Base-by-base conservation (phyloP, 2,329 filamentous ascomycete species). In the Dactylonectria macrodidyma region DNA sequence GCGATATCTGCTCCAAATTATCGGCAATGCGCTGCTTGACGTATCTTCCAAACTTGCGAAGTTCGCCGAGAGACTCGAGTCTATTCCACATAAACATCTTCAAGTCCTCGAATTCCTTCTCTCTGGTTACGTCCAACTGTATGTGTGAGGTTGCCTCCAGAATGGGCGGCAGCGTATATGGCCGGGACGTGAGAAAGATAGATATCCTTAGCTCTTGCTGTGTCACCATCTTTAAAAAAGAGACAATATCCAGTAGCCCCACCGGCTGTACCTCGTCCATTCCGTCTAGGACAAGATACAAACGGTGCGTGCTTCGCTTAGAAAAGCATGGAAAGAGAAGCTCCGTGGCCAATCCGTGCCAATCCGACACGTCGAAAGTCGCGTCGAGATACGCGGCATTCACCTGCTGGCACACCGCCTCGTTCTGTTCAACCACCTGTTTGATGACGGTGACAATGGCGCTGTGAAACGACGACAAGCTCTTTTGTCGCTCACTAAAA, bases 401-500 rank as follows among this genome's bases (percentile, higher is more conserved):
- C 1, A 81, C 68, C 10, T 71, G 59, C 57, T 81, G 77, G 14
- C 80, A 80, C 0, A 79, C 72, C 0, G 67, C 63, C 0, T 66
- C 67, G 51, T 77, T 79, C 6, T 75, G 69, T 19, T 78, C 78
- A 0, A 75, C 78, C 3, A 81, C 70, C 7, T 80, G 80, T 3
- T 78, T 73, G 3, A 78, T 70, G 11, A 77, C 60, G 0, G 73
- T 78, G 3, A 76, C 66, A 1, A 82, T 36, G 1, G 74, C 78
- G 16, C 70, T 74, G 4, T 74, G 12, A 1, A 79, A 69, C 0
- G 64, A 67, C 0, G 69, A 71, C 6, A 77, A 59, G 33, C 73
- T 75, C 2, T 73, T 60, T 5, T 76, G 66, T n/a, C 81, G 80
- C 47, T 81, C 80, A 1, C 79, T 77, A 61, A 82, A 82, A 55